phyloP scores from a whole-genome alignment of 805 yeast species.

The Suhomyces faveliae region DNA sequence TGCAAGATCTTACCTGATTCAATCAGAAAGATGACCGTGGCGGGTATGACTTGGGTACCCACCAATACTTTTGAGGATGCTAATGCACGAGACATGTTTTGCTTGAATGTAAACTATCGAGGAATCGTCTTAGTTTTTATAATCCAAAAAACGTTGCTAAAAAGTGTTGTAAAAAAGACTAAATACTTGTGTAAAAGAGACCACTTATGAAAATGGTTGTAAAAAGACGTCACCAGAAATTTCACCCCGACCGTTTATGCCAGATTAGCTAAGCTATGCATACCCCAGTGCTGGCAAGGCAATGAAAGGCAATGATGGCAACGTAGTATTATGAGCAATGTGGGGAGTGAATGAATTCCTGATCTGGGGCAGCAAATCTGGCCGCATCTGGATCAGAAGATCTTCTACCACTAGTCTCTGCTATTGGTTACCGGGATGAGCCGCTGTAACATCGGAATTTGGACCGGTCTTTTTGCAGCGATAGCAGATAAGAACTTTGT shows the following conservation, averaged over 20 bases:
- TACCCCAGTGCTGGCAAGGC: not conserved
- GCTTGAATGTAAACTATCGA: not conserved
- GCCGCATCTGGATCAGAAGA: not conserved
- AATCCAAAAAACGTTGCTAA: not conserved
- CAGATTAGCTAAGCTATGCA: not conserved
- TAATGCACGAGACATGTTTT: slow-evolving; percentile 57
- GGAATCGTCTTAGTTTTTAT: not conserved
- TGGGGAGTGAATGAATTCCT: not conserved
- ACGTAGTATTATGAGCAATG: not conserved
- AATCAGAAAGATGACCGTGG: slow-evolving; percentile 61
- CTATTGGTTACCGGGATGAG: not conserved
- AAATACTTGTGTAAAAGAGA: too few relatives aligned
- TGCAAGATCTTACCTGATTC: slow-evolving; percentile 54
- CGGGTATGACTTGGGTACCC: slow-evolving; percentile 47
- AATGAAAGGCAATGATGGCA: not conserved
- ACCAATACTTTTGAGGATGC: slow-evolving; percentile 59
- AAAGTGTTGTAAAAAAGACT: not conserved
- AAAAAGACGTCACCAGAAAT: too few relatives aligned
- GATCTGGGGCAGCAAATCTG: not conserved
- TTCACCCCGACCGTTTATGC: not conserved
- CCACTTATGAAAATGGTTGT: not conserved
- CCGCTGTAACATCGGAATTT: not conserved
- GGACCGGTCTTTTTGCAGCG: not conserved
- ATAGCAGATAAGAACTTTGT: not conserved
- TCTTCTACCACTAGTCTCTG: not conserved